Evolutionary conservation across 2,329 filamentous ascomycete genomes (phyloP).

Genomic region (Aspergillus eucalypticola): DNA sequence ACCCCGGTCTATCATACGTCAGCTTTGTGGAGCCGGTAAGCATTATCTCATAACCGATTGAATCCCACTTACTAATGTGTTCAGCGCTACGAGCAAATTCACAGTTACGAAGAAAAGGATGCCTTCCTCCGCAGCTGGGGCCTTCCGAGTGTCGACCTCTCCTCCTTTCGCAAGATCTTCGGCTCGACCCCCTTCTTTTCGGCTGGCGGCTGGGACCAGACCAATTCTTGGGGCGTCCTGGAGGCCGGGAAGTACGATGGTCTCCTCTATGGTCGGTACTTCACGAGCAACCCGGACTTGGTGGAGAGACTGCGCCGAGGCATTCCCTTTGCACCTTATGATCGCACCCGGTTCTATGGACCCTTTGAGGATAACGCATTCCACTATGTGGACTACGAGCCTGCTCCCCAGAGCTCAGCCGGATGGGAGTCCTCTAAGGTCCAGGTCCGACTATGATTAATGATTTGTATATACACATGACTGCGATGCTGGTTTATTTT

Average conservation of each 20-base stretch:
- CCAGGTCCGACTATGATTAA: not conserved
- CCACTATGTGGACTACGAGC: conserved; percentile 34
- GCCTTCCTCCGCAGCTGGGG: conserved; percentile 52
- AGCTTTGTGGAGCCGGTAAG: conserved; percentile 56
- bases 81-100: conserved; percentile 54
- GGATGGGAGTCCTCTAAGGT: not conserved
- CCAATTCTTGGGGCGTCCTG: conserved; percentile 53
- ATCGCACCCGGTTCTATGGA: conserved; percentile 49
- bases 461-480: not conserved
- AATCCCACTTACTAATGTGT: not conserved
- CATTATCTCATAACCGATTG: not conserved
- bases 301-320: conserved; percentile 47
- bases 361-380: conserved; percentile 37
- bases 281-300: conserved; percentile 54
- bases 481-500: not conserved
- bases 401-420: conserved; percentile 11
- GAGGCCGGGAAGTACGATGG: conserved; percentile 52
- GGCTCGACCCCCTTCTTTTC: conserved; percentile 57
- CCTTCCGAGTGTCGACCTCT: conserved; percentile 48
- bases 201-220: conserved; percentile 56
- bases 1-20: conserved; percentile 53
- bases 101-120: conserved; percentile 52
- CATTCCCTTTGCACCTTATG: conserved; percentile 44
- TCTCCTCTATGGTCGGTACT: conserved; percentile 51
- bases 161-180: conserved; percentile 54